phyloP scores from a whole-genome alignment of 495 filamentous ascomycete genomes.

The Aspergillus funiculosus region DNA sequence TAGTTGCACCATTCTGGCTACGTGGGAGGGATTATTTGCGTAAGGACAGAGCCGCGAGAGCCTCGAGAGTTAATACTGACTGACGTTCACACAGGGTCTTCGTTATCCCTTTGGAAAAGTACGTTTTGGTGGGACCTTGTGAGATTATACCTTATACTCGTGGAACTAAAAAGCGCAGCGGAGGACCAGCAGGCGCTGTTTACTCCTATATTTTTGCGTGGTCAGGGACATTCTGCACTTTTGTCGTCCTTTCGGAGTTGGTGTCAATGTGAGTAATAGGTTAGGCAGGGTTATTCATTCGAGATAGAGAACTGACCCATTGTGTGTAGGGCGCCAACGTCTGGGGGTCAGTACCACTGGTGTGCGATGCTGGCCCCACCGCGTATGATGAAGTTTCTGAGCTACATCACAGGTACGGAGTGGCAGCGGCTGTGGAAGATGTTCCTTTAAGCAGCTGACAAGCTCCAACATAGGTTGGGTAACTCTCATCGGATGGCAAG shows the following conservation, averaged over 20 bases:
- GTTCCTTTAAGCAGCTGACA: background rate
- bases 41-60: conserved; percentile 18
- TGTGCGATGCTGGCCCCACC: conserved; percentile 44
- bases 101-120: conserved; percentile 35
- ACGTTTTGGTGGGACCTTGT: background rate
- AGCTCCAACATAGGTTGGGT: conserved; percentile 35
- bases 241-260: conserved; percentile 35
- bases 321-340: conserved; percentile 40
- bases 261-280: conserved; percentile 33
- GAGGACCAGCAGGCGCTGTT: conserved; percentile 47
- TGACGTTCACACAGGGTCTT: conserved; percentile 22
- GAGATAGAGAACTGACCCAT: too few relatives aligned
- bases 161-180: conserved; percentile 23
- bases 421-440: too few relatives aligned
- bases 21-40: conserved; percentile 44
- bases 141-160: background rate
- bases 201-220: conserved; percentile 49
- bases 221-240: conserved; percentile 29
- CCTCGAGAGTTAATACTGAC: too few relatives aligned
- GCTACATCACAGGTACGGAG: conserved; percentile 44
- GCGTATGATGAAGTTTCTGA: conserved; percentile 34
- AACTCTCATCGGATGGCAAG: conserved; percentile 43
- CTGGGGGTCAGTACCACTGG: conserved; percentile 52
- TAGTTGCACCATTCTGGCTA: conserved; percentile 45
- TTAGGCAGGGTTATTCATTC: background rate